Evolutionary conservation across 148 eudicot species (phyloP).

Genomic region (Arctostaphylos glauca): DNA sequence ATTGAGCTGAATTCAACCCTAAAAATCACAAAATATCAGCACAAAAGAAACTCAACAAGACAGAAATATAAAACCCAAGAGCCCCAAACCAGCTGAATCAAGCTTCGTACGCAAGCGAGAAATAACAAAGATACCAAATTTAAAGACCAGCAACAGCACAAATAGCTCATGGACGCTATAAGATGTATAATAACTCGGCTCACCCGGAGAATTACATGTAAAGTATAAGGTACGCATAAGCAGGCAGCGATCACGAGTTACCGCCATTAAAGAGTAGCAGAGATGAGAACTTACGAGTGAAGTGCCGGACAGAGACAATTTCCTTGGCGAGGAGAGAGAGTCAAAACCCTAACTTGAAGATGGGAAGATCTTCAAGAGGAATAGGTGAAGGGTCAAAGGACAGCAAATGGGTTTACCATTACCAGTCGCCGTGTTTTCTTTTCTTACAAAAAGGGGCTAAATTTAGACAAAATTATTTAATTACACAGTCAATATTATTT

Average conservation of each 20-base stretch:
- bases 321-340: background rate
- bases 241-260: background rate
- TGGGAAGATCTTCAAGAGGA: background rate
- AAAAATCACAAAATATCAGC: background rate
- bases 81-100: constrained; percentile 6
- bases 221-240: background rate
- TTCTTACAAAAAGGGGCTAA: too few relatives aligned
- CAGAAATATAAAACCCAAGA: background rate
- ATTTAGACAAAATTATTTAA: too few relatives aligned
- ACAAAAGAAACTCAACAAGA: background rate
- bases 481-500: too few relatives aligned
- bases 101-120: background rate
- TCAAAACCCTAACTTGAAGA: constrained; percentile 13
- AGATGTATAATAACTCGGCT: background rate
- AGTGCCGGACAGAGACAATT: background rate
- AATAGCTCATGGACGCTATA: background rate
- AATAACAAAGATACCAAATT: background rate
- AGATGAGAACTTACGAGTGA: constrained; percentile 3
- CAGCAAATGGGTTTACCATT: background rate
- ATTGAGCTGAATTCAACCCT: constrained; percentile 1
- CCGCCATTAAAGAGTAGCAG: background rate
- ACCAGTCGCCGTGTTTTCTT: background rate
- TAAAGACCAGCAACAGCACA: background rate
- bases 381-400: background rate
- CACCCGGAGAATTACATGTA: background rate